Evolutionary conservation across 1,284 basidiomycete species (phyloP).

Genomic region (Meira nashicola): DNA sequence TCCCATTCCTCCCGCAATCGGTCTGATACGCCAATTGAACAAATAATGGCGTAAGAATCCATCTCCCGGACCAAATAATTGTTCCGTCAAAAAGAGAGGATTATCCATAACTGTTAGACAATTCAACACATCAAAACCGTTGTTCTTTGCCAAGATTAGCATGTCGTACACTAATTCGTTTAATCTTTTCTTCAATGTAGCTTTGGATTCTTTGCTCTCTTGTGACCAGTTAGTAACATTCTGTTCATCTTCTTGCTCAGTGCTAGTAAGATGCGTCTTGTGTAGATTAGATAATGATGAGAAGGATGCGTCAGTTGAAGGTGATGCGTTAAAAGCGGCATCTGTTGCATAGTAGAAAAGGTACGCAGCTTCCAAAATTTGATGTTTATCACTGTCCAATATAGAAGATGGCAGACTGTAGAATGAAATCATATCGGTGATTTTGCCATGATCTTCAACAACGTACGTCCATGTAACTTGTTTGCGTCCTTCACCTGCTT

Average conservation of each 20-base stretch:
- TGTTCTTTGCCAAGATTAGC: slow-evolving; percentile 68
- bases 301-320: slow-evolving; percentile 12
- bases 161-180: slow-evolving; percentile 71
- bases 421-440: slow-evolving; percentile 95
- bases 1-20: slow-evolving; percentile 48
- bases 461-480: slow-evolving; percentile 97
- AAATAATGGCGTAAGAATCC: slow-evolving; percentile 79
- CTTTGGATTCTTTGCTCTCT: slow-evolving; percentile 61
- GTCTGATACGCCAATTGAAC: slow-evolving; percentile 43
- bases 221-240: slow-evolving; percentile 26
- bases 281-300: slow-evolving; percentile 11
- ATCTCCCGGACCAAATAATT: slow-evolving; percentile 81
- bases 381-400: slow-evolving; percentile 60
- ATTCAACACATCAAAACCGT: slow-evolving; percentile 87
- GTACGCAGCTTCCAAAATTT: slow-evolving; percentile 77
- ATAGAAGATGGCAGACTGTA: slow-evolving; percentile 91
- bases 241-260: slow-evolving; percentile 36
- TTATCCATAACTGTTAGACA: slow-evolving; percentile 94
- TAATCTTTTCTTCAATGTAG: slow-evolving; percentile 67
- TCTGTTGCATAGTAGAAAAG: slow-evolving; percentile 75
- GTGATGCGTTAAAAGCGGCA: slow-evolving; percentile 21
- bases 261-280: slow-evolving; percentile 27
- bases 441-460: slow-evolving; percentile 75
- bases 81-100: slow-evolving; percentile 69
- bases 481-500: slow-evolving; percentile 60